phyloP scores from a whole-genome alignment of 176 grass and related monocot genomes.

The Rhipidocladum racemiflorum region DNA sequence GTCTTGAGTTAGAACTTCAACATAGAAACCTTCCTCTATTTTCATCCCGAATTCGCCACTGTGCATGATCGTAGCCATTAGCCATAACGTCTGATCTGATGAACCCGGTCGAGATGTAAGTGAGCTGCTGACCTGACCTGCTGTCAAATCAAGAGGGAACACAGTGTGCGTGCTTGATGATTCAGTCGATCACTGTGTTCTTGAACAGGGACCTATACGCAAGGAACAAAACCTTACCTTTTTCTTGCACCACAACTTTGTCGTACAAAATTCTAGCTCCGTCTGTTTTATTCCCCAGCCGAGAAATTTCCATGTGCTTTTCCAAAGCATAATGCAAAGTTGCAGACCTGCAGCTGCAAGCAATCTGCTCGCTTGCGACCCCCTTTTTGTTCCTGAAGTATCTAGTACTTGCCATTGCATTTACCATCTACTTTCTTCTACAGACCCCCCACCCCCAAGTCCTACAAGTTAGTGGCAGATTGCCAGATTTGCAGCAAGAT shows the following conservation, averaged over 20 bases:
- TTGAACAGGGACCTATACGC: not conserved
- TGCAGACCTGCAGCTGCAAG: constrained; percentile 12
- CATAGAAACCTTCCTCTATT: no score
- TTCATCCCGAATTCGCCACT: no score
- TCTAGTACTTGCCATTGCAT: not conserved
- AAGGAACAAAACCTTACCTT: constrained; percentile 15
- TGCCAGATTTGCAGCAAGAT: not conserved
- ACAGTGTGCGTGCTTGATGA: not conserved
- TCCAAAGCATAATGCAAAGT: constrained; percentile 26
- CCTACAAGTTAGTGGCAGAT: not conserved
- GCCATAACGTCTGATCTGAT: not conserved
- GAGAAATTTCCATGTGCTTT: constrained; percentile 32
- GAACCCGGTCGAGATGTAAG: not conserved
- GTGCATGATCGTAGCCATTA: not conserved
- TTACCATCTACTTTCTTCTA: no score
- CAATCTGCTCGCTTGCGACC: constrained; percentile 9
- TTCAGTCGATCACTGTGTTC: not conserved
- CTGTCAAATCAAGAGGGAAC: no score
- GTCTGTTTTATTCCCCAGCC: not conserved
- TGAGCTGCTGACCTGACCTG: no score
- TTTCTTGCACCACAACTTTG: not conserved
- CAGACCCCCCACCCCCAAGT: not conserved
- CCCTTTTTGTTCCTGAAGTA: not conserved
- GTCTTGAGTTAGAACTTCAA: no score
- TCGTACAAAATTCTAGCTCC: constrained; percentile 10